These are phyloP conservation scores for Suillus spraguei DNA, from an alignment of 768 basidiomycete genomes.

Conservation along the genomic window DNA sequence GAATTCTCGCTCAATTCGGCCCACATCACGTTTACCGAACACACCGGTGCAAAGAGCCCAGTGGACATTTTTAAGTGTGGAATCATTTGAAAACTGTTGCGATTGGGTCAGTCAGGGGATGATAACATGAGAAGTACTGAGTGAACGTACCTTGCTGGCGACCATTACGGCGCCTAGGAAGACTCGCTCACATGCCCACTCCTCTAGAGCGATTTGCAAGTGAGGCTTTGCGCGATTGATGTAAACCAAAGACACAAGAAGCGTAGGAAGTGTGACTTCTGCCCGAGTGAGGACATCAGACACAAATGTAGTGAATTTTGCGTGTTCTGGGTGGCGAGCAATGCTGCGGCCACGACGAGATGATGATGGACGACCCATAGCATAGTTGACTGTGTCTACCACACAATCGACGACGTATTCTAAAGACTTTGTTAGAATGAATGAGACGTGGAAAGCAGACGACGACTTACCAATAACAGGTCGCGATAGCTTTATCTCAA, in stretches of 20 bases:
- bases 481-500: conserved; percentile 63
- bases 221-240: conserved; percentile 77
- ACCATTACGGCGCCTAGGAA: conserved; percentile 89
- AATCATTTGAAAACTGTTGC: conserved; percentile 80
- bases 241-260: conserved; percentile 75
- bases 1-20: conserved; percentile 82
- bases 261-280: conserved; percentile 68
- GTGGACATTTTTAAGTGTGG: conserved; percentile 87
- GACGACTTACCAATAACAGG: conserved; percentile 62
- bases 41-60: conserved; percentile 87
- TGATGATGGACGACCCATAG: conserved; percentile 67
- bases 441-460: not conserved
- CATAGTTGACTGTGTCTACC: conserved; percentile 73
- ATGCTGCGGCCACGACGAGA: conserved; percentile 50
- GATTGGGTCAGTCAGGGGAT: conserved; percentile 12
- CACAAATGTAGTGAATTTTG: conserved; percentile 66
- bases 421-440: conserved; percentile 27
- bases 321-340: conserved; percentile 51
- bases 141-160: conserved; percentile 70
- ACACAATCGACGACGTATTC: conserved; percentile 74
- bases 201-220: conserved; percentile 78
- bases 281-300: conserved; percentile 69
- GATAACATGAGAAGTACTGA: conserved; percentile 22
- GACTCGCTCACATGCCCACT: conserved; percentile 88
- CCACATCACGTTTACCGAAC: conserved; percentile 80